phyloP scores from a whole-genome alignment of 306 rosid genomes.

The Sindora glabra region DNA sequence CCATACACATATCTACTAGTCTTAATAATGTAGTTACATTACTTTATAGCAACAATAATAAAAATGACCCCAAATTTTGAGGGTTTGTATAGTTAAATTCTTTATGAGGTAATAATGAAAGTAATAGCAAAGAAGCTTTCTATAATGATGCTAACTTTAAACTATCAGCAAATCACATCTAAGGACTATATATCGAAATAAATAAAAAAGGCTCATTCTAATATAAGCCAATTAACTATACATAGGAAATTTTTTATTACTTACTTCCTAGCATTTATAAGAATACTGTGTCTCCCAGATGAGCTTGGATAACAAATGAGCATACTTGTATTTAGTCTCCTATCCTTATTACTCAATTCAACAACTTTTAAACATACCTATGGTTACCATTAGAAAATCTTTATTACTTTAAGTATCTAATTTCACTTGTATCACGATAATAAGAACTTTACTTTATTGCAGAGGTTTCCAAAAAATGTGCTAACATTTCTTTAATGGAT shows the following conservation, averaged over 20 bases:
- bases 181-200: neutral
- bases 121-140: neutral
- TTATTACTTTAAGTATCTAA: no score
- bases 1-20: neutral
- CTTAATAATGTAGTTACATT: no score
- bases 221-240: neutral
- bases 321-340: slow-evolving; percentile 86
- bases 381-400: neutral
- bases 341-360: slow-evolving; percentile 63
- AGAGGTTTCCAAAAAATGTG: slow-evolving; percentile 11
- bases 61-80: neutral
- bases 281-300: slow-evolving; percentile 56
- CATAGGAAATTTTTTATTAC: slow-evolving; percentile 13
- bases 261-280: slow-evolving; percentile 88
- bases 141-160: neutral
- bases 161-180: slow-evolving; percentile 6
- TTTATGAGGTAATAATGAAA: no score
- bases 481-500: slow-evolving; percentile 68
- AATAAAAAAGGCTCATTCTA: neutral
- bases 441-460: no score
- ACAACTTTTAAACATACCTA: slow-evolving; percentile 77
- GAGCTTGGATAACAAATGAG: slow-evolving; percentile 52
- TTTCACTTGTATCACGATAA: no score
- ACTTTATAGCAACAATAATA: no score
- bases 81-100: no score